phyloP scores from a whole-genome alignment of 176 grass and related monocot species.

The Luzula sylvatica region DNA sequence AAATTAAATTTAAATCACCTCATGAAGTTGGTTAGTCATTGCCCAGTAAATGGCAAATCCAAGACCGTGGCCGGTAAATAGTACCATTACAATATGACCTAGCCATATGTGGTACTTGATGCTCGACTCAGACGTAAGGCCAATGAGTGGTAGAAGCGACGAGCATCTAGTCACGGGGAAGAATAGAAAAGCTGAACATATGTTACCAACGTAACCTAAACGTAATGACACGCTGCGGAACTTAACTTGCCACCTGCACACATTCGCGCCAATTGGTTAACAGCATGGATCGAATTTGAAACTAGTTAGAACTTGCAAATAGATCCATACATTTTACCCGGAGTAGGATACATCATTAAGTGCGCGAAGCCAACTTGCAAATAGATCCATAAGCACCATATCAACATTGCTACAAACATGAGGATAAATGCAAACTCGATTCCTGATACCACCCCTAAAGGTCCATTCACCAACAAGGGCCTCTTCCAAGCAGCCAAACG shows the following conservation, averaged over 20 bases:
- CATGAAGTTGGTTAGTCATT: conserved; percentile 28
- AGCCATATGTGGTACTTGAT: conserved; percentile 63
- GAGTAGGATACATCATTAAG: background rate
- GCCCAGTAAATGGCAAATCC: conserved; percentile 39
- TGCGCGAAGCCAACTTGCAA: conserved; percentile 16
- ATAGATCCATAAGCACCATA: conserved; percentile 38
- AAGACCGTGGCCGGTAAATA: conserved; percentile 28
- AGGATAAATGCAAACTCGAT: conserved; percentile 30
- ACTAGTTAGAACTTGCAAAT: background rate
- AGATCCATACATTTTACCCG: conserved; percentile 45
- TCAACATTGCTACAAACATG: conserved; percentile 40
- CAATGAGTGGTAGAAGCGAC: conserved; percentile 35
- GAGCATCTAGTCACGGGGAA: conserved; percentile 34
- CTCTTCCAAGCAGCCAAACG: conserved; percentile 28
- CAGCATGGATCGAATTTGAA: too few species aligned
- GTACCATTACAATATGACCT: conserved; percentile 30
- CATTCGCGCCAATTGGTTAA: background rate
- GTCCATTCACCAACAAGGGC: conserved; percentile 38
- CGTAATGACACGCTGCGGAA: conserved; percentile 16
- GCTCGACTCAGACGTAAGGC: conserved; percentile 50
- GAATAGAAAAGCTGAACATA: conserved; percentile 48
- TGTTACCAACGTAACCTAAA: conserved; percentile 27
- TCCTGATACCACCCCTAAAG: conserved; percentile 38
- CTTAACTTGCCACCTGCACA: conserved; percentile 43
- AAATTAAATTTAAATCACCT: too few species aligned